phyloP scores from a whole-genome alignment of 2,329 filamentous ascomycete species.

The Penicillium sp. region DNA sequence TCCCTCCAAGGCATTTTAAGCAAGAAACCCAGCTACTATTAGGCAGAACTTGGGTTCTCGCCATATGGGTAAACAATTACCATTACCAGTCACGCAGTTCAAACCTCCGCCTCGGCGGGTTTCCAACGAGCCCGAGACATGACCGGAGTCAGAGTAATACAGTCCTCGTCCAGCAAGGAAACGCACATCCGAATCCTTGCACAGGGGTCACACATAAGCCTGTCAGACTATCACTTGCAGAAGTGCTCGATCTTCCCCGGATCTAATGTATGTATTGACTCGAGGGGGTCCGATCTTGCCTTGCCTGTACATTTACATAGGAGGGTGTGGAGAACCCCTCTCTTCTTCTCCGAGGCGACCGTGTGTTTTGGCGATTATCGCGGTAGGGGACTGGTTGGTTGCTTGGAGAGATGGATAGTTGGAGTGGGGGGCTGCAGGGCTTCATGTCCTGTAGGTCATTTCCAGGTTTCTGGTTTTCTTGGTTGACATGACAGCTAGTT shows the following conservation, averaged over 20 bases:
- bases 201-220: slow-evolving; percentile 19
- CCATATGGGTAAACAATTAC: neutral
- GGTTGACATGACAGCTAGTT: neutral
- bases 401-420: neutral
- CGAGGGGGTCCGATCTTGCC: neutral
- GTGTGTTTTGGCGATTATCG: neutral
- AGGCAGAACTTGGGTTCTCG: neutral
- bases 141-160: slow-evolving; percentile 13
- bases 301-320: neutral
- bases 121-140: slow-evolving; percentile 23
- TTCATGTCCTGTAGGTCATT: neutral
- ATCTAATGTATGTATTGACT: neutral
- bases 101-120: slow-evolving; percentile 2
- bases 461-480: neutral
- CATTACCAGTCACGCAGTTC: neutral
- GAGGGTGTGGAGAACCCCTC: neutral
- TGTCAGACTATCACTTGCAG: slow-evolving; percentile 21
- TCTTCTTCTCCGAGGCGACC: slow-evolving; percentile 2
- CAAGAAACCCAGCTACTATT: too few relatives aligned
- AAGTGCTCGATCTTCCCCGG: slow-evolving; percentile 15
- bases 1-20: too few relatives aligned
- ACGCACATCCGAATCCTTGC: slow-evolving; percentile 13
- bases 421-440: neutral
- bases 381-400: neutral
- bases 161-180: slow-evolving; percentile 16